Evolutionary conservation across 257 asterid species (phyloP), one percentile per base, ranked within the genome.

Genomic region (Jasminum sambac): DNA sequence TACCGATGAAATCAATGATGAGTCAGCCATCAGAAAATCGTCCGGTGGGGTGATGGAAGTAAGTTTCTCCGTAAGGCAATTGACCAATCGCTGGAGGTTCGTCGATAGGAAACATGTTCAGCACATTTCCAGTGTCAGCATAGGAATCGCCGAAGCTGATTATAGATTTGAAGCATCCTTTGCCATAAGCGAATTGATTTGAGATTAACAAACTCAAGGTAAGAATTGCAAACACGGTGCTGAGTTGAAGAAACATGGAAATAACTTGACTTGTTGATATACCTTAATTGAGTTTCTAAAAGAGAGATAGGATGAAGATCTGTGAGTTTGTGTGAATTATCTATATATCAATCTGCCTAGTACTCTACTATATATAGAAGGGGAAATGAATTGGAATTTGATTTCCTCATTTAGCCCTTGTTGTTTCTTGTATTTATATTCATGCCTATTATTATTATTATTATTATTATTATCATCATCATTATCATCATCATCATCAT

Each of bases 71-170:
- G 61, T 74, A 74, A 14, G 74, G 78, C 2, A 19, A 67, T 11
- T 37, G 50, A 23, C 30, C 37, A 14, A 73, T 42, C 14, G 37
- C 43, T 23, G 60, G 37, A 6, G 21, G 39, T 3, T 7, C 0
- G 13, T 39, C 36, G 41, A 41, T 6, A 48, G 60, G n/a, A 11
- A 65, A 0, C 30, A 70, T 64, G n/a, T 38, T 78, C 36, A 74
- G 73, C 1, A 71, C 63, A 24, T 81, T 81, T 14, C 85, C 85
- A 4, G 82, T 77, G 44, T 81, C 85, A 0, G 80, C 26, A 1
- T 74, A 59, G 0, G 85, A 81, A 64, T 81, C 82, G 1, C 85
- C 85, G 26, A 81, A 81, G 14, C 82, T 74, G 26, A 81, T 63
- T 36, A 77, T 77, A 25, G 80, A 71, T 4, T 71, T 67, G 70